Evolutionary conservation across 2,329 filamentous ascomycete species (phyloP), one percentile per base, ranked within the genome.

Genomic region (Raffaelea deltoideospora): DNA sequence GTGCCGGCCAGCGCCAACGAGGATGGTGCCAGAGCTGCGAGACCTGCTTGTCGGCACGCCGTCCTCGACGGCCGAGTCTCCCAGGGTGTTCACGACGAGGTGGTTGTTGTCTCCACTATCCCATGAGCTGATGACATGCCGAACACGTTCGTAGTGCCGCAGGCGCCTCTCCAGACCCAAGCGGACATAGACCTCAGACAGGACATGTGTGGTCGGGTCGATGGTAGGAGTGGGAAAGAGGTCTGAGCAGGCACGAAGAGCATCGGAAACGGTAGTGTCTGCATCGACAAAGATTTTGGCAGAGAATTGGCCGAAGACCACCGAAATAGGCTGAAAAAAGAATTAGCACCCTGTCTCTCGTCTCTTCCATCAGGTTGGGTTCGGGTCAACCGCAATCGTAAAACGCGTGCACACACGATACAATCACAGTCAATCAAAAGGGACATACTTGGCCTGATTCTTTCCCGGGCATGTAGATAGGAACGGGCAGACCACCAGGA

Each of bases 111-210:
- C 64, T 53, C 94, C 86, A 31, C 69, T 65, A 42, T 93, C 83
- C 88, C 88, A 96, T 0, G 86, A 92, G 53, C 93, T 92, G 68
- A 95, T 72, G 18, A 94, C 72, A 49, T 94, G 84, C 41, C 84
- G 74, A 23, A 96, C 70, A 43, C 74, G 75, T 59, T 96, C 88
- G 52, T 94, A 95, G 28, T 76, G 77, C 29, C 88, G 79, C 20
- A 96, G 59, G 1, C 82, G 79, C 28, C 88, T 75, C 53, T 92
- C 82, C 2, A 96, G 65, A 22, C 84, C 84, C 1, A 90, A 67
- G 31, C 76, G 69, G 17, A 66, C 61, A 53, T 86, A 95, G 17
- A 69, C 73, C 54, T 96, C 88, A 15, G 86, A 57, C 10, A 95
- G 54, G n/a, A 90, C 67, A 36, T 77, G 79, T 11, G 66, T 70